These are phyloP conservation scores for Candida golubevii DNA, from an alignment of 805 yeast species.

Conservation along the genomic window DNA sequence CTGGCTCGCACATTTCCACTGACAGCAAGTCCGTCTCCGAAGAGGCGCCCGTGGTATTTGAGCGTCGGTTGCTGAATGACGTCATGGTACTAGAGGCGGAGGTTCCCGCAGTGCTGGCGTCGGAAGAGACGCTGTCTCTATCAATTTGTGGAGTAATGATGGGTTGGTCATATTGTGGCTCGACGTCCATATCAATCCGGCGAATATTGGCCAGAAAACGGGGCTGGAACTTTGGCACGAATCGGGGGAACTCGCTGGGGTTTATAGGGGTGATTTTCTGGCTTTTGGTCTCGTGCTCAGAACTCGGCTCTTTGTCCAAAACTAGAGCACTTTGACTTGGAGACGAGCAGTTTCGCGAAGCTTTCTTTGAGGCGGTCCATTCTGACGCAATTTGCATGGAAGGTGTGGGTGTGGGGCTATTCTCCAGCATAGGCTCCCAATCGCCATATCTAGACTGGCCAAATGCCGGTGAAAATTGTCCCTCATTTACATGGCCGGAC, in stretches of 20 bases:
- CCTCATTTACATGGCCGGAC: not conserved
- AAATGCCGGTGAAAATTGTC: no score
- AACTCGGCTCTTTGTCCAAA: no score
- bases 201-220: no score
- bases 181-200: no score
- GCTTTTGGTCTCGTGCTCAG: no score
- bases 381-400: not conserved
- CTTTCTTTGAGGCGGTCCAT: not conserved
- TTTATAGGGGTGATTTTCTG: no score
- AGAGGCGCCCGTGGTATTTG: not conserved
- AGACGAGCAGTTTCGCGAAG: no score
- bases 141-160: not conserved
- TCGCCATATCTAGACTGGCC: not conserved
- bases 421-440: not conserved
- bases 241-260: no score
- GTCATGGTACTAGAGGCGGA: not conserved
- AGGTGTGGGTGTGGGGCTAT: not conserved
- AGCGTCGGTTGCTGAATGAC: not conserved
- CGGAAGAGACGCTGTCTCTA: not conserved
- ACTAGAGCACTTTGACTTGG: no score
- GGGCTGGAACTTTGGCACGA: no score
- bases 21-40: slow-evolving; percentile 7
- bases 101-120: not conserved
- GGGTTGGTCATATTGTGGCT: no score
- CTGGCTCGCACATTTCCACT: slow-evolving; percentile 1